Conservation (phyloP, 495 filamentous ascomycete genomes). For the Pseudevernia furfuracea region DNA sequence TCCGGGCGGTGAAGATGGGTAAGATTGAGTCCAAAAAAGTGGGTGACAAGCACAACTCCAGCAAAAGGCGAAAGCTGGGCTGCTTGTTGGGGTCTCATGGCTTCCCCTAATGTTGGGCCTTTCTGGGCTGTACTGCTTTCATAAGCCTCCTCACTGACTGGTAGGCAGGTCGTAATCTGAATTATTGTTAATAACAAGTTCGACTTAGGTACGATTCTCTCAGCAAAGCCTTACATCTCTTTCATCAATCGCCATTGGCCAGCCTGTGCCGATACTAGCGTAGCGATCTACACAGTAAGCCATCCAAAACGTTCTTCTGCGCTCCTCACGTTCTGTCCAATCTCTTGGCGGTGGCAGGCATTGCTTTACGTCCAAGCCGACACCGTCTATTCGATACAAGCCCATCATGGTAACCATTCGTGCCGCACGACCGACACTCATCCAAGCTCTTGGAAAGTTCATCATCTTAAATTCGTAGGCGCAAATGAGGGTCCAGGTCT, state of each 20-base stretch:
- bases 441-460: slow-evolving; percentile 95
- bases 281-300: slow-evolving; percentile 83
- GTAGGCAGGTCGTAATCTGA: slow-evolving; percentile 75
- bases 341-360: slow-evolving; percentile 76
- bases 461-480: slow-evolving; percentile 95
- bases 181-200: slow-evolving; percentile 18
- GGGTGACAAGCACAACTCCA: slow-evolving; percentile 75
- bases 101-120: slow-evolving; percentile 60
- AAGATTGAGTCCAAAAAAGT: slow-evolving; percentile 89
- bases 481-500: slow-evolving; percentile 72
- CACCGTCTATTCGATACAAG: slow-evolving; percentile 79
- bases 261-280: slow-evolving; percentile 94
- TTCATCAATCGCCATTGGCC: slow-evolving; percentile 93
- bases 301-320: slow-evolving; percentile 91
- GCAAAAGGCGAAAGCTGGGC: slow-evolving; percentile 68
- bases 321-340: slow-evolving; percentile 89
- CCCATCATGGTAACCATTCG: slow-evolving; percentile 86
- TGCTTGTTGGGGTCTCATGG: slow-evolving; percentile 63
- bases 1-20: slow-evolving; percentile 88
- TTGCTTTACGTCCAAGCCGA: slow-evolving; percentile 87
- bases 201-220: not conserved
- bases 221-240: slow-evolving; percentile 53
- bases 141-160: slow-evolving; percentile 79
- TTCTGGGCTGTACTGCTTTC: slow-evolving; percentile 65
- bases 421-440: slow-evolving; percentile 73